These are phyloP conservation scores for Microsporum audouinii DNA, from an alignment of 2,329 filamentous ascomycete genomes.

Conservation along the genomic window DNA sequence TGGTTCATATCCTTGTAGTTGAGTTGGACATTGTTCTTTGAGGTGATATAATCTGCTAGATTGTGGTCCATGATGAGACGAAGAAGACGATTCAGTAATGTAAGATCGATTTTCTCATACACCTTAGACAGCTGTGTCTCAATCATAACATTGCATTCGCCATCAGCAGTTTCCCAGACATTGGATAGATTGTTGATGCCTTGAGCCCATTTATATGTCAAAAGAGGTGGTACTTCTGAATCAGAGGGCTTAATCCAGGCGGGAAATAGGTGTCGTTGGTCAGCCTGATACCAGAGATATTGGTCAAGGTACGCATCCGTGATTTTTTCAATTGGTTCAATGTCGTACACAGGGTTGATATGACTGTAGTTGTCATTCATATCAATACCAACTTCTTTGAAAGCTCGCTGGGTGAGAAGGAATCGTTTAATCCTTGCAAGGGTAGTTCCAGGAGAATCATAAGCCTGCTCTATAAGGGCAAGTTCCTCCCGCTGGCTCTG, in stretches of 20 bases:
- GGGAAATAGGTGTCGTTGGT: slow-evolving; percentile 92
- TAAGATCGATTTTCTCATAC: slow-evolving; percentile 98
- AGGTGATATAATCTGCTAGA: slow-evolving; percentile 94
- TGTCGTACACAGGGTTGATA: slow-evolving; percentile 97
- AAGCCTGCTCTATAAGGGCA: slow-evolving; percentile 93
- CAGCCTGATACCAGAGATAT: slow-evolving; percentile 98
- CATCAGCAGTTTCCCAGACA: slow-evolving; percentile 87
- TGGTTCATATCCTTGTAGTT: slow-evolving; percentile 99
- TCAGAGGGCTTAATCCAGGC: slow-evolving; percentile 99
- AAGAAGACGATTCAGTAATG: slow-evolving; percentile 81
- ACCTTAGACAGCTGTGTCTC: slow-evolving; percentile 98
- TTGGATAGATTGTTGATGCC: slow-evolving; percentile 96
- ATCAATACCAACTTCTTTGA: slow-evolving; percentile 98
- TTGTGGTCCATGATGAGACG: slow-evolving; percentile 99
- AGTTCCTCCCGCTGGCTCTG: slow-evolving; percentile 96
- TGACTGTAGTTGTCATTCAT: slow-evolving; percentile 99
- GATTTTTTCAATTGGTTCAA: slow-evolving; percentile 98
- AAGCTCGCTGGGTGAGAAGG: slow-evolving; percentile 88
- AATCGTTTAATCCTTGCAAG: slow-evolving; percentile 95
- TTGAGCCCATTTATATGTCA: slow-evolving; percentile 98
- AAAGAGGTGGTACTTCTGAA: slow-evolving; percentile 84
- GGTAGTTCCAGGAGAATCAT: slow-evolving; percentile 93
- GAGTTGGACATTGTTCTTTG: slow-evolving; percentile 97
- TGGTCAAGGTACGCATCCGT: slow-evolving; percentile 97
- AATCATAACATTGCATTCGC: slow-evolving; percentile 97